A percentile compares a stretch with the other conserved stretches of the same genome.
phyloP scores from a whole-genome alignment of 2,329 filamentous ascomycete genomes.

The Aureobasidium sp. region DNA sequence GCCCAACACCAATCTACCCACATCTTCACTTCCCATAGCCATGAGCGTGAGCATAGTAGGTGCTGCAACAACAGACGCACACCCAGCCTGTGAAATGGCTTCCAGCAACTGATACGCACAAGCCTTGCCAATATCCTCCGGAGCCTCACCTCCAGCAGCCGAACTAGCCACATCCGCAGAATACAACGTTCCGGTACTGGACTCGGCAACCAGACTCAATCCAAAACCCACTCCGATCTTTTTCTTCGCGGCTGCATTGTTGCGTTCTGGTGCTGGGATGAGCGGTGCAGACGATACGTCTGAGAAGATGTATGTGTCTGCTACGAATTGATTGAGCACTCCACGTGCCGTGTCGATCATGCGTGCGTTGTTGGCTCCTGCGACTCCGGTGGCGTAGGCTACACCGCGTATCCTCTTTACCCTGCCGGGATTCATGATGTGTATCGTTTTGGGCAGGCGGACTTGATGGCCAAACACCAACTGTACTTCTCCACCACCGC shows the following conservation, averaged over 20 bases:
- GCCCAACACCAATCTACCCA: constrained; percentile 86
- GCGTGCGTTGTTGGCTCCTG: constrained; percentile 91
- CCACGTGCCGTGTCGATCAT: constrained; percentile 95
- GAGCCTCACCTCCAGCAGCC: constrained; percentile 80
- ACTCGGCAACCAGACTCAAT: constrained; percentile 90
- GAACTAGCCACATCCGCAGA: constrained; percentile 84
- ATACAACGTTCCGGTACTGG: constrained; percentile 87
- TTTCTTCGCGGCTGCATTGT: constrained; percentile 54
- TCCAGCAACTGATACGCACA: constrained; percentile 94
- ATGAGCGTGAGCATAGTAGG: constrained; percentile 86
- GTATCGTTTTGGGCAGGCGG: constrained; percentile 91
- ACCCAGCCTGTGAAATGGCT: constrained; percentile 83
- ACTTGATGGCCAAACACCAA: constrained; percentile 95
- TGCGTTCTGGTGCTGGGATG: constrained; percentile 76
- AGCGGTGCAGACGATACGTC: constrained; percentile 69
- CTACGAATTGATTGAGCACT: constrained; percentile 85
- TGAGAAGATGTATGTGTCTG: constrained; percentile 90
- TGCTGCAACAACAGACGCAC: constrained; percentile 76
- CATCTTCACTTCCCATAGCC: constrained; percentile 98
- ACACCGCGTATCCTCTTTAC: constrained; percentile 93
- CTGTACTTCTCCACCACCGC: constrained; percentile 94
- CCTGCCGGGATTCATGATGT: constrained; percentile 83
- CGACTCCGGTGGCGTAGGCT: constrained; percentile 92
- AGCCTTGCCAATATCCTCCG: constrained; percentile 90
- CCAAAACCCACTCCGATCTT: constrained; percentile 91